Percentiles rank a stretch among this genome's conserved stretches.
phyloP scores from a whole-genome alignment of 495 filamentous ascomycete species.

The Penicillium herquei region DNA sequence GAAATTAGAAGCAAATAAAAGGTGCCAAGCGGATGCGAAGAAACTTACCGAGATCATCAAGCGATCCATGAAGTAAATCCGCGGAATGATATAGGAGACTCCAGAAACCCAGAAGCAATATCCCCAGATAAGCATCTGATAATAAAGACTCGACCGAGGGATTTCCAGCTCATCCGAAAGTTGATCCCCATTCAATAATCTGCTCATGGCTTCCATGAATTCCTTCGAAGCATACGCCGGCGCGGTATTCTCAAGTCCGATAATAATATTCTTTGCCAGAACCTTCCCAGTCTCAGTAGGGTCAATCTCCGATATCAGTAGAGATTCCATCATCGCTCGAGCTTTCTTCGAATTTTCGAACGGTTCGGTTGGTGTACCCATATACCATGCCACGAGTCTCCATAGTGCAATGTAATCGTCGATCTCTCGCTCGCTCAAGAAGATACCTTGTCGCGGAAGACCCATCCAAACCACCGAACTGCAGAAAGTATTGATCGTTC shows the following conservation, averaged over 20 bases:
- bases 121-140: slow-evolving; percentile 59
- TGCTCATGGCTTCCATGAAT: slow-evolving; percentile 63
- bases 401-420: slow-evolving; percentile 72
- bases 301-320: slow-evolving; percentile 60
- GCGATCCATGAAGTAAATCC: slow-evolving; percentile 57
- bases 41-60: slow-evolving; percentile 50
- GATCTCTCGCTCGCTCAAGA: slow-evolving; percentile 58
- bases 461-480: slow-evolving; percentile 64
- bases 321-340: slow-evolving; percentile 61
- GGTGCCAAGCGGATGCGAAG: not conserved
- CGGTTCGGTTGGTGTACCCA: slow-evolving; percentile 62
- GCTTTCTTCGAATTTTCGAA: slow-evolving; percentile 56
- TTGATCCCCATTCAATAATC: slow-evolving; percentile 67
- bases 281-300: slow-evolving; percentile 59
- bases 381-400: slow-evolving; percentile 69
- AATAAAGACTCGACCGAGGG: slow-evolving; percentile 52
- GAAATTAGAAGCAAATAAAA: not conserved
- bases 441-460: slow-evolving; percentile 72
- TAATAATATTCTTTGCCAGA: slow-evolving; percentile 73
- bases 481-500: slow-evolving; percentile 67
- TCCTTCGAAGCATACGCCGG: slow-evolving; percentile 60
- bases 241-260: slow-evolving; percentile 57
- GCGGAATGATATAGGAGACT: slow-evolving; percentile 53
- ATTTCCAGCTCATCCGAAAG: slow-evolving; percentile 61
- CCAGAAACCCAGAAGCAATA: slow-evolving; percentile 66